Conservation (phyloP, 495 filamentous ascomycete genomes). For the Neurospora hispaniola region DNA sequence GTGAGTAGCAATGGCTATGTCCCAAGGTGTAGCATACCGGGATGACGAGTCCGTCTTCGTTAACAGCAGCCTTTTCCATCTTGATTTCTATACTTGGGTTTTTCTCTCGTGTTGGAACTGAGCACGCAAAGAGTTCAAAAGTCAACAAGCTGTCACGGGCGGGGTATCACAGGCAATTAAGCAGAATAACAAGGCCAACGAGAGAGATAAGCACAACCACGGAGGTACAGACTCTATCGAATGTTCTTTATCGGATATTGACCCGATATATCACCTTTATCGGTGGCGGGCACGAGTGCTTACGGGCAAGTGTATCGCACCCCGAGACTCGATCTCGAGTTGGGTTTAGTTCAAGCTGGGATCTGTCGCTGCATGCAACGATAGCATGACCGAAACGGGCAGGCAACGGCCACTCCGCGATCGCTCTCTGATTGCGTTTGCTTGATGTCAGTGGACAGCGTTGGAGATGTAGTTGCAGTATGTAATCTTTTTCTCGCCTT, state of each 20-base stretch:
- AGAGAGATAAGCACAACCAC: background rate
- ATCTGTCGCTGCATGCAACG: background rate
- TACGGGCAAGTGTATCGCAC: background rate
- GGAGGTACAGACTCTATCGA: background rate
- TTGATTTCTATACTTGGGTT: background rate
- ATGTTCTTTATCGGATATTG: background rate
- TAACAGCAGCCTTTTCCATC: constrained; percentile 48
- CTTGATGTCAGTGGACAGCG: background rate
- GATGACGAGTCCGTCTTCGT: constrained; percentile 57
- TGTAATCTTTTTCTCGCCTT: background rate
- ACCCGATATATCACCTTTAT: background rate
- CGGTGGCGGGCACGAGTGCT: background rate
- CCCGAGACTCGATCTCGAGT: background rate
- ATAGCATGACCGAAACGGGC: background rate
- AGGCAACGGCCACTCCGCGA: background rate
- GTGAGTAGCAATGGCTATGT: background rate
- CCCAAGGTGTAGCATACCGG: constrained; percentile 40
- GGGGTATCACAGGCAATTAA: background rate
- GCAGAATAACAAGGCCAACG: background rate
- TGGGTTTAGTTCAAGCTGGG: background rate
- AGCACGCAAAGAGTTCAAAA: background rate
- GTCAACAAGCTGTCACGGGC: background rate
- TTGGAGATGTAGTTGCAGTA: background rate
- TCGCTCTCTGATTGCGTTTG: background rate
- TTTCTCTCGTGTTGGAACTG: background rate